These are phyloP conservation scores for Catharanthus roseus DNA, from an alignment of 257 asterid species.

Conservation along the genomic window DNA sequence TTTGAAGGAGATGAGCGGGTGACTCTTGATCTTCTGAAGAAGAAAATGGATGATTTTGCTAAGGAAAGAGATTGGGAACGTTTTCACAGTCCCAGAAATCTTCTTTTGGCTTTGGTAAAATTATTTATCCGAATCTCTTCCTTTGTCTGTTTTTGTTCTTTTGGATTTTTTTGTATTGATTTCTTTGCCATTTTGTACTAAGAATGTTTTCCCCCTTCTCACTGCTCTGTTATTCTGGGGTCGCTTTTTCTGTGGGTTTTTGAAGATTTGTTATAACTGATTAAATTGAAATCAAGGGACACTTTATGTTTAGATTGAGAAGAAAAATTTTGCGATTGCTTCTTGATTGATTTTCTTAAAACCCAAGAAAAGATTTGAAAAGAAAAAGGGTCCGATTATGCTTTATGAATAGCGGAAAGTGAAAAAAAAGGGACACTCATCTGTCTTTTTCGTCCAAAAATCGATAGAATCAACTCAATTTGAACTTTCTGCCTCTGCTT, in stretches of 20 bases:
- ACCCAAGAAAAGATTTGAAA: conserved; percentile 5
- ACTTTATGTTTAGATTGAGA: not conserved
- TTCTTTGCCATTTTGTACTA: too few species aligned
- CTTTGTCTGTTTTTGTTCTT: not conserved
- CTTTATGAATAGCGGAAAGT: not conserved
- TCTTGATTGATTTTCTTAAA: not conserved
- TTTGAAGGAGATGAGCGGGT: conserved; percentile 20
- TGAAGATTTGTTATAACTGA: not conserved
- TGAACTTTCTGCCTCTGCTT: not conserved
- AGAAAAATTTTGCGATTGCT: not conserved
- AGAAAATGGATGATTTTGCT: conserved; percentile 40
- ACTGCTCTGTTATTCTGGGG: too few species aligned
- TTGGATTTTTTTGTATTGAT: not conserved
- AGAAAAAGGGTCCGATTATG: not conserved
- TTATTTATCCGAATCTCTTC: not conserved
- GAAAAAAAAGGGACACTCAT: not conserved
- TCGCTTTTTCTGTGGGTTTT: not conserved
- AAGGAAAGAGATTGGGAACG: conserved; percentile 46
- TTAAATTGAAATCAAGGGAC: not conserved
- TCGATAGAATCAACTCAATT: not conserved
- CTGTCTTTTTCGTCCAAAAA: conserved; percentile 1
- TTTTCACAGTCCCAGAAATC: conserved; percentile 46
- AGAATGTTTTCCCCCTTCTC: too few species aligned
- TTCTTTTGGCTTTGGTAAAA: conserved; percentile 41
- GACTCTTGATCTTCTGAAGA: conserved; percentile 38